Base-by-base conservation (phyloP, 345 rosid species). In the Eutrema japonicum region DNA sequence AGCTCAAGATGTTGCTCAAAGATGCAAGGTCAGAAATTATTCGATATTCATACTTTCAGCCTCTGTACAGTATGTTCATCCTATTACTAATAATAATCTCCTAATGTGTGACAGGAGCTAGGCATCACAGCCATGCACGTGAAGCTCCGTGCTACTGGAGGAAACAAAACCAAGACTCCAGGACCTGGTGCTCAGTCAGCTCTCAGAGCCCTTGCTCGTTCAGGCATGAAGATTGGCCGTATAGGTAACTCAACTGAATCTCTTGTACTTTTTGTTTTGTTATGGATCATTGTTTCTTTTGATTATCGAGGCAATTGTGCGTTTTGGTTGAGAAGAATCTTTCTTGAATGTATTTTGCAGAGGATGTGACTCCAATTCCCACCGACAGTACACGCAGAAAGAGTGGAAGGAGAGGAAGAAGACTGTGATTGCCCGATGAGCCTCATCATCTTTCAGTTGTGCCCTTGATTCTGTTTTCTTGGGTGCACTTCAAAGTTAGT, bases 151-250 rank as follows among this genome's bases (percentile, higher is more conserved):
- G 95, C 92, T 26, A 87, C 92, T 4, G 97, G 95, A 3, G 95
- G 91, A 30, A 91, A 91, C 82, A 87, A 91, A 74, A 89, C 95
- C n/a, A 91, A 91, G 78, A 91, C 95, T 13, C 95, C 95, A 66
- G 94, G 96, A 9, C 96, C 96, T 14, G 96, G 96, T 75, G 96
- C 96, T 53, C 96, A 88, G 80, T 88, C 96, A 18, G 96, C 96
- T 37, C 90, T 88, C 4, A 81, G 94, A 72, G 96, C 94, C 1
- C 84, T 90, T 77, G 92, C 96, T 75, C 96, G 96, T 78, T 87
- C 96, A 14, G 96, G 96, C 66, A 88, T 90, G 96, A 88, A 83
- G 80, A 90, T 88, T 63, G 94, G 94, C 42, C 96, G 96, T 66
- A 90, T 90, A 6, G 98, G 98, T 88, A 72, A 56, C 2, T 48